Evolutionary conservation across 2,329 filamentous ascomycete species (phyloP).

Genomic region (Pseudovirgaria hyperparasitica): DNA sequence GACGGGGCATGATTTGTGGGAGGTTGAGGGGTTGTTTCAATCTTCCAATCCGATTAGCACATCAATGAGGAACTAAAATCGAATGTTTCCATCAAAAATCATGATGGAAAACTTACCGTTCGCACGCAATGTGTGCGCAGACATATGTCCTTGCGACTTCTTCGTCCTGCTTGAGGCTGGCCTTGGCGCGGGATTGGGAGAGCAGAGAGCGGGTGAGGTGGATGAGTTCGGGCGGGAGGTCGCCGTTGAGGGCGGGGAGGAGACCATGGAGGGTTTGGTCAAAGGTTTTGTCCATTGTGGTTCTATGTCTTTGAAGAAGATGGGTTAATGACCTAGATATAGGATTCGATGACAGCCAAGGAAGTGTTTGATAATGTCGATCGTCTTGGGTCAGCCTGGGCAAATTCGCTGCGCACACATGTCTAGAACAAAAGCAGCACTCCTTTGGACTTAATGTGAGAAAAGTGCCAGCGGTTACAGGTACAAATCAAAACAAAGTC

Average conservation of each 20-base stretch:
- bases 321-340: conserved; percentile 29
- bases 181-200: conserved; percentile 18
- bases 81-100: conserved; percentile 16
- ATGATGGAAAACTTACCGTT: conserved; percentile 16
- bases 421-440: too few species aligned
- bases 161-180: conserved; percentile 14
- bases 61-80: conserved; percentile 30
- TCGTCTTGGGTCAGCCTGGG: too few species aligned
- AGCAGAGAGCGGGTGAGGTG: conserved; percentile 16
- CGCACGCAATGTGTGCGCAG: conserved; percentile 4
- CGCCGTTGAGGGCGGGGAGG: conserved; percentile 15
- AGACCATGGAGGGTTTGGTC: conserved; percentile 25
- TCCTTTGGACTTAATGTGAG: too few species aligned
- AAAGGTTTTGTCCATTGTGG: conserved; percentile 33
- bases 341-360: conserved; percentile 41
- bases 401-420: too few species aligned
- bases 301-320: conserved; percentile 23
- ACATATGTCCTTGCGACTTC: conserved; percentile 8
- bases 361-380: conserved; percentile 39
- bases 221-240: conserved; percentile 16
- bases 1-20: conserved; percentile 16
- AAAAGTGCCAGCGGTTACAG: too few species aligned
- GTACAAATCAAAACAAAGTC: too few species aligned
- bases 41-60: conserved; percentile 22
- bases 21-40: conserved; percentile 19